A percentile compares a stretch with the other conserved stretches of the same genome.
These are phyloP conservation scores for Aspergillus campestris DNA, from an alignment of 495 filamentous ascomycete species.

Conservation along the genomic window DNA sequence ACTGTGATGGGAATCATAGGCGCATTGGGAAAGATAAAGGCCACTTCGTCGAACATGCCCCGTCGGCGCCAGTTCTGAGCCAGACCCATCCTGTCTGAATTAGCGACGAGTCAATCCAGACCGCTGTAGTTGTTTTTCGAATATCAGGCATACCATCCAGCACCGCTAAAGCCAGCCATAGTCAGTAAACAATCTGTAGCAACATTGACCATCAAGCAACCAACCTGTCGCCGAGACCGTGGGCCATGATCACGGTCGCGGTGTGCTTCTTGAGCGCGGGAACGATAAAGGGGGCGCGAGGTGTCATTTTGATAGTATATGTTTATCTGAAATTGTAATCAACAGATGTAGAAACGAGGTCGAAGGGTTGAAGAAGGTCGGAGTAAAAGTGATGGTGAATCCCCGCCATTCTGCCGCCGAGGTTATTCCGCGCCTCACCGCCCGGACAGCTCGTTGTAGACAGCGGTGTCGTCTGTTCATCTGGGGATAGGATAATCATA, in stretches of 20 bases:
- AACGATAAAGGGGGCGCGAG: conserved; percentile 58
- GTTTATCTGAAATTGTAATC: background rate
- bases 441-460: background rate
- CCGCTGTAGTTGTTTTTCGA: too few species aligned
- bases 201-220: conserved; percentile 7
- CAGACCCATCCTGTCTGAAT: conserved; percentile 50
- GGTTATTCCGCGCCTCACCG: conserved; percentile 15
- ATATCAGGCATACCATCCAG: conserved; percentile 52
- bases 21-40: conserved; percentile 93
- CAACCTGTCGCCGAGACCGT: conserved; percentile 79
- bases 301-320: conserved; percentile 36
- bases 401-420: conserved; percentile 25
- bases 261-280: conserved; percentile 87
- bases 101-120: background rate
- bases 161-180: conserved; percentile 34
- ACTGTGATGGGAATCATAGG: conserved; percentile 79
- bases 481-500: too few species aligned
- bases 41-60: conserved; percentile 76
- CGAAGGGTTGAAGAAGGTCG: background rate
- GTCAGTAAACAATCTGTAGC: conserved; percentile 6
- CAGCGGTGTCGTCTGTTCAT: too few species aligned
- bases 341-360: background rate
- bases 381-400: conserved; percentile 1
- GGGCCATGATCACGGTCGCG: conserved; percentile 87
- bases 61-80: conserved; percentile 86